Base-by-base conservation (phyloP, 1,284 basidiomycete species). In the Heterobasidion parviporum region DNA sequence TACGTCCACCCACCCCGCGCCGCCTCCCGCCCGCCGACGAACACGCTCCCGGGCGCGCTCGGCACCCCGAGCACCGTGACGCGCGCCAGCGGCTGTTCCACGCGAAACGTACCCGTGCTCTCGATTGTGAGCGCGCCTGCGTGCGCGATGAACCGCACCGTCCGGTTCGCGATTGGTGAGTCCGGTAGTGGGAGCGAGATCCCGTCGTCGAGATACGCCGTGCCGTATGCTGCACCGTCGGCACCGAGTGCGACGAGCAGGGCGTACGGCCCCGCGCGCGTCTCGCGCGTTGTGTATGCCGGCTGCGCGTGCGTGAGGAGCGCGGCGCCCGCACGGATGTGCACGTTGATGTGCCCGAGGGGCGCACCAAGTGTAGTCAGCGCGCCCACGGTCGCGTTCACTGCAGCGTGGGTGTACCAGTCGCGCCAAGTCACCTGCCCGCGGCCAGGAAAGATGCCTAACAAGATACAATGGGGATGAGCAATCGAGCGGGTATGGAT, bases 261-360 rank as follows among this genome's bases (percentile, higher is more conserved):
- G 8, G 77, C 70, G 64, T 78, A 86, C 1, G 80, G 78, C 1
- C 75, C 74, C 52, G 74, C 67, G 6, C 76, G 74, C 12, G 83
- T 85, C 63, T 83, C 81, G 52, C 72, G 72, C 43, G 80, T 74
- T 0, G 84, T 87, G 65, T 83, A 84, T 7, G 69, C 78, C 2
- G 83, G 78, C 54, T 73, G 63, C 3, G 75, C 68, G 61, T 85
- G 80, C 33, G 85, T 65, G 8, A 86, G 75, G 12, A 87, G 62
- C n/a, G 78, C 78, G 26, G 79, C 71, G 2, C 83, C 80, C 47
- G 78, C 78, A 34, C 83, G 79, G 57, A 86, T 70, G 65, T 89
- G 86, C 12, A 89, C 80, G 53, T 82, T 82, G 67, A 90, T 89
- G 63, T 87, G 78, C 3, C 81, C 77, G 1, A 91, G 76, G 0